These are phyloP conservation scores for Ophiocordyceps robertsii DNA, from an alignment of 2,329 filamentous ascomycete species.

Conservation along the genomic window DNA sequence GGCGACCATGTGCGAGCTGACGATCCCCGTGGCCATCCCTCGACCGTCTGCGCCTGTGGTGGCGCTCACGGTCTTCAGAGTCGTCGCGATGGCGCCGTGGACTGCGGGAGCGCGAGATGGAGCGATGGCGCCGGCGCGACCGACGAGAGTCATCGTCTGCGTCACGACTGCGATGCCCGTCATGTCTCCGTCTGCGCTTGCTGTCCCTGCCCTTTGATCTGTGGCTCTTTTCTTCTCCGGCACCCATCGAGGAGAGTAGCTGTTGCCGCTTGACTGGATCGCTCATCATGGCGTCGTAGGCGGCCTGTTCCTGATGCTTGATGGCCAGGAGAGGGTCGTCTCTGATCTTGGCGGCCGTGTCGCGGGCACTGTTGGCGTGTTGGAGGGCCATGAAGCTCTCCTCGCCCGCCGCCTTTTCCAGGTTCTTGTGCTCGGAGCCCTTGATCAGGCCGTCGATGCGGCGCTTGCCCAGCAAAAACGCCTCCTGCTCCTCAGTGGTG, in stretches of 20 bases:
- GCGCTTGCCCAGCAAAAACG: constrained; percentile 83
- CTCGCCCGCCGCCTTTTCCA: constrained; percentile 59
- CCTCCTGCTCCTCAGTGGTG: constrained; percentile 80
- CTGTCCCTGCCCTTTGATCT: constrained; percentile 16
- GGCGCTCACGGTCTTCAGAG: constrained; percentile 5
- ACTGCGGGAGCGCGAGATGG: constrained; percentile 25
- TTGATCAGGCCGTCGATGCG: constrained; percentile 74
- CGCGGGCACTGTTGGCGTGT: constrained; percentile 60
- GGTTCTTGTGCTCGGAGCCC: constrained; percentile 64
- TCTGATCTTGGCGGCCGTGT: constrained; percentile 74
- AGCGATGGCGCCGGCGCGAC: constrained; percentile 23
- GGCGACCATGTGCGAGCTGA: constrained; percentile 5
- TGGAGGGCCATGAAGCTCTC: constrained; percentile 48
- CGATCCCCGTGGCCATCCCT: constrained; percentile 8
- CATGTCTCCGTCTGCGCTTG: constrained; percentile 24
- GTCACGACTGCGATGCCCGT: constrained; percentile 14
- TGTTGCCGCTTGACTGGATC: constrained; percentile 56
- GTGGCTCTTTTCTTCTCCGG: constrained; percentile 32
- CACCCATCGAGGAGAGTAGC: constrained; percentile 50
- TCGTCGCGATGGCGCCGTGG: constrained; percentile 18
- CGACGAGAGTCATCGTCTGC: neutral
- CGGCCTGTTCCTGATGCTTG: constrained; percentile 78
- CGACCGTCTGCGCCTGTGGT: constrained; percentile 8
- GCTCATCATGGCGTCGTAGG: constrained; percentile 69
- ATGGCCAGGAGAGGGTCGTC: constrained; percentile 89